Conservation (phyloP, 768 basidiomycete species). For the Pulveroboletus sp. region DNA sequence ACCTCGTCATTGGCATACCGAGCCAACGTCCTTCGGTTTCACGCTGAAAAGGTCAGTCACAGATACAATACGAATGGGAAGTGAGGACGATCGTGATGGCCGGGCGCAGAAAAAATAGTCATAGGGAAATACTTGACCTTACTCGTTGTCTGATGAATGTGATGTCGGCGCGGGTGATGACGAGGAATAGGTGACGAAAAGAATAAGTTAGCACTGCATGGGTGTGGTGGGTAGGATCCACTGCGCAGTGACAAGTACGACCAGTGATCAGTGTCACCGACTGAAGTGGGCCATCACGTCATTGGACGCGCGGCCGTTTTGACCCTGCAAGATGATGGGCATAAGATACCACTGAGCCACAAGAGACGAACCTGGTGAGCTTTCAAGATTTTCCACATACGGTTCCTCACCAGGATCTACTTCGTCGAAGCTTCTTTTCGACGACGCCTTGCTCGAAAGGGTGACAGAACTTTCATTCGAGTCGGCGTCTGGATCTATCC, state of each 20-base stretch:
- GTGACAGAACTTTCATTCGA: conserved; percentile 56
- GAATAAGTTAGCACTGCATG: conserved; percentile 29
- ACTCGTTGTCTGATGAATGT: conserved; percentile 11
- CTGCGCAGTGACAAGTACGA: conserved; percentile 1
- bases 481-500: conserved; percentile 46
- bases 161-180: conserved; percentile 6
- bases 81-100: neutral
- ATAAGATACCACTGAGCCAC: neutral
- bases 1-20: conserved; percentile 2
- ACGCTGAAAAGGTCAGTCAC: conserved; percentile 32
- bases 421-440: conserved; percentile 49
- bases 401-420: conserved; percentile 43
- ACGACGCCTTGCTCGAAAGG: conserved; percentile 50
- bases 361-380: conserved; percentile 44
- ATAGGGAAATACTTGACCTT: conserved; percentile 29
- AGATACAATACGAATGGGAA: conserved; percentile 11
- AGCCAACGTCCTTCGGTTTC: conserved; percentile 10
- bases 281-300: conserved; percentile 11
- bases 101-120: conserved; percentile 1
- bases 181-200: conserved; percentile 12
- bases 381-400: conserved; percentile 30
- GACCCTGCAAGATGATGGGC: conserved; percentile 29
- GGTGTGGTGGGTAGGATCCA: neutral
- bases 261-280: neutral
- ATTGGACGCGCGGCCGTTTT: conserved; percentile 44